A percentile compares a stretch with the other conserved stretches of the same genome.
Evolutionary conservation across 2,329 filamentous ascomycete genomes (phyloP).

Genomic region (Beauveria pseudobassiana): DNA sequence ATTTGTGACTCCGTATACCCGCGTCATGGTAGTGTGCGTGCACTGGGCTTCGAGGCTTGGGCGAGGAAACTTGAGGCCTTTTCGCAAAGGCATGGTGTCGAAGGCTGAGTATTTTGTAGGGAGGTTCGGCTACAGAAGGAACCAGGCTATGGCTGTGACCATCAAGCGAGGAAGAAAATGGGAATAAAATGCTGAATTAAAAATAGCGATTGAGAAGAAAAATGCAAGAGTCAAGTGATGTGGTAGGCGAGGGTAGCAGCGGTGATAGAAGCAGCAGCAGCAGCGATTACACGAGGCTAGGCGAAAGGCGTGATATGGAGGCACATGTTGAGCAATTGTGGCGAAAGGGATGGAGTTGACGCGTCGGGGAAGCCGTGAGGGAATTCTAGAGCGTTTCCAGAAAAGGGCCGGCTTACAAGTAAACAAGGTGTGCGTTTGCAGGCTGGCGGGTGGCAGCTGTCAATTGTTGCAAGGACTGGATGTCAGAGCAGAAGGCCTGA

Average conservation of each 20-base stretch:
- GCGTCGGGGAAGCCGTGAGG: neutral
- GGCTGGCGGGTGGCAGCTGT: slow-evolving; percentile 4
- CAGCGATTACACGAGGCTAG: slow-evolving; percentile 1
- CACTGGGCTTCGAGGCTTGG: slow-evolving; percentile 35
- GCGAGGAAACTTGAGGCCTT: neutral
- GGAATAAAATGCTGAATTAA: neutral
- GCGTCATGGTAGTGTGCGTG: slow-evolving; percentile 62
- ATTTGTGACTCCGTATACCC: slow-evolving; percentile 47
- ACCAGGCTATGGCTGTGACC: neutral
- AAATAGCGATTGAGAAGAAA: neutral
- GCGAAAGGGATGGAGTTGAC: neutral
- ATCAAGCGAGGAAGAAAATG: neutral
- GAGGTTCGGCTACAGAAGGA: neutral
- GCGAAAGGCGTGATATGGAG: neutral
- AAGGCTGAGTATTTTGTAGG: neutral
- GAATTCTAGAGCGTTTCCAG: neutral
- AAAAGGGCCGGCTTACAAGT: neutral
- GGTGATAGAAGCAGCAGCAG: neutral
- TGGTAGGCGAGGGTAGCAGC: neutral
- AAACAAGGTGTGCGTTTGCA: slow-evolving; percentile 2
- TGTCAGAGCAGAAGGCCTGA: neutral
- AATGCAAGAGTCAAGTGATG: slow-evolving; percentile 8
- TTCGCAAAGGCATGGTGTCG: slow-evolving; percentile 2
- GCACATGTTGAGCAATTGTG: neutral
- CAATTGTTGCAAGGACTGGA: neutral